phyloP scores from a whole-genome alignment of 345 rosid species.

The Acer campestre region DNA sequence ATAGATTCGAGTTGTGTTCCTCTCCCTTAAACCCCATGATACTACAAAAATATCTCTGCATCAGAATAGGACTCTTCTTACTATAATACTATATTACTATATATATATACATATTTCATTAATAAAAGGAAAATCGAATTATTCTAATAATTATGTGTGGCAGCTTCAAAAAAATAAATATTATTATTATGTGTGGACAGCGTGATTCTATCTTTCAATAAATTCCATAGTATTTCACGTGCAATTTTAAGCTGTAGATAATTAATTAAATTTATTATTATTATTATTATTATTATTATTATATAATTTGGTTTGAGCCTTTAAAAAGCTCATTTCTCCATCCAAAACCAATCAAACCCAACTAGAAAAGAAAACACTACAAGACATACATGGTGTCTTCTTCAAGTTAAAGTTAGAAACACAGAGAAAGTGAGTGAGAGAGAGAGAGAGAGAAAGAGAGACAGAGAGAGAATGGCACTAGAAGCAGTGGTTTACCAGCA shows the following conservation, averaged over 20 bases:
- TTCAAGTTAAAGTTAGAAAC: constrained; percentile 11
- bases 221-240: constrained; percentile 43
- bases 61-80: no score
- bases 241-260: constrained; percentile 37
- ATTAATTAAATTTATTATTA: not conserved
- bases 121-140: not conserved
- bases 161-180: no score
- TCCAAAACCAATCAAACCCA: constrained; percentile 14
- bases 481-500: constrained; percentile 65
- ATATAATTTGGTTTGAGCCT: constrained; percentile 19
- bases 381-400: not conserved
- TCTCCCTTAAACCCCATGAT: no score
- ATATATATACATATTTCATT: not conserved
- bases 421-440: constrained; percentile 16
- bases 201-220: not conserved
- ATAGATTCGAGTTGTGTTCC: no score
- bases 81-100: not conserved
- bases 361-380: no score
- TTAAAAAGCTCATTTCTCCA: constrained; percentile 41
- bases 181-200: not conserved
- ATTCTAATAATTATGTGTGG: not conserved
- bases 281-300: not conserved
- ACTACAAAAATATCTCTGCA: no score
- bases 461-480: constrained; percentile 57
- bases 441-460: not conserved